A percentile compares a stretch with the other conserved stretches of the same genome.
phyloP scores from a whole-genome alignment of 2,329 filamentous ascomycete genomes.

The Botrytis fabae region DNA sequence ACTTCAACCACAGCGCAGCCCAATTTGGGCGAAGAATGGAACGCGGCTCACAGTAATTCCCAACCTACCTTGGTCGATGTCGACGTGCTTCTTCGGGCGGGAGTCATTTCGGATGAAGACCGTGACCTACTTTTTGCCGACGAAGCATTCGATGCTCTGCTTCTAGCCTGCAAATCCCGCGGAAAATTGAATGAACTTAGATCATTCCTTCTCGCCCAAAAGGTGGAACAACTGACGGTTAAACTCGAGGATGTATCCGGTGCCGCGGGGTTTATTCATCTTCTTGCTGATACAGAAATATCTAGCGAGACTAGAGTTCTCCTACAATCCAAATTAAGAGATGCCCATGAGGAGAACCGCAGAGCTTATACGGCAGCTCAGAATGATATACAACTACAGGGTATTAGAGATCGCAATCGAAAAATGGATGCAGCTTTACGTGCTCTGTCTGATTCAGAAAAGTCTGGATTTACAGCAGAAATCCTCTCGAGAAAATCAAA shows the following conservation, averaged over 20 bases:
- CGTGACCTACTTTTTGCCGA: neutral
- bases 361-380: neutral
- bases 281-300: neutral
- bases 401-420: neutral
- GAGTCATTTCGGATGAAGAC: neutral
- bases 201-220: neutral
- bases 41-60: neutral
- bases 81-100: neutral
- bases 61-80: neutral
- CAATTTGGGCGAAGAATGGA: neutral
- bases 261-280: neutral
- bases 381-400: neutral
- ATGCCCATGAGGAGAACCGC: neutral
- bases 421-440: neutral
- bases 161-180: conserved; percentile 1
- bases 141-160: neutral
- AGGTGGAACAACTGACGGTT: neutral
- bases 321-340: neutral
- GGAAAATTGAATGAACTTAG: neutral
- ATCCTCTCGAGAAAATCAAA: conserved; percentile 1
- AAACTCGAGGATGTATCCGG: neutral
- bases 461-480: neutral
- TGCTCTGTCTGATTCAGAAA: neutral
- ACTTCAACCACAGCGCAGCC: neutral
- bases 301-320: neutral